Evolutionary conservation across 352 stramenopile species (phyloP), one percentile per base, ranked within the genome.

Genomic region (Phytophthora hybrid): DNA sequence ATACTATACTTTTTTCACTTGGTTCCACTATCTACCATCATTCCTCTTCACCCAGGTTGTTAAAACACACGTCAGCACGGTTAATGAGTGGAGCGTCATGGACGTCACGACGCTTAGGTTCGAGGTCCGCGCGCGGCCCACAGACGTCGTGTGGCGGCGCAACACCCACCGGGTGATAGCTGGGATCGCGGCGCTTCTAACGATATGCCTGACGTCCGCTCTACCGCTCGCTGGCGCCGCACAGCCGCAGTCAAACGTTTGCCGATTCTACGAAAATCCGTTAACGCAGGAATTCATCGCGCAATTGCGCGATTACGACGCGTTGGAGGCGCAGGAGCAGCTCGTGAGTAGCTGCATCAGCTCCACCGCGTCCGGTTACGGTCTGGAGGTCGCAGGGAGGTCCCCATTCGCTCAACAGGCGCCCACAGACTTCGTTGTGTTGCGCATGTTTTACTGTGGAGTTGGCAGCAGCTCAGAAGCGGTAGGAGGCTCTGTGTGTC

Each of bases 371-470:
- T 23, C 59, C 8, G 56, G 63, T 52, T 69, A 81, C 32, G 64
- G 75, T 23, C 21, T 89, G 18, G 62, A 61, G 14, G 71, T 90
- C 39, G 37, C 59, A 14, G 16, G 21, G 32, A 72, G 84, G 5
- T 79, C 75, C 26, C 26, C 23, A 13, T 84, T 82, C 23, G 74
- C 77, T 2, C 63, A 26, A 7, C 59, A 80, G 19, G 66, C 72
- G 4, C 86, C 86, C 14, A 92, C 84, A 31, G 84, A 93, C 73
- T 93, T 93, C 46, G 86, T 92, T 1, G 57, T 89, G 11, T 54
- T 92, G 39, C 76, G 74, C 53, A 60, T 89, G 4, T 92, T 84
- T 69, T 71, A 66, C 21, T 93, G 86, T 41, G 69, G 19, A 8
- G 5, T 47, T 16, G 8, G n/a, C n/a, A 49, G 59, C 21, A 23